phyloP scores from a whole-genome alignment of 2,329 filamentous ascomycete genomes.

The Alternaria brassicicola region DNA sequence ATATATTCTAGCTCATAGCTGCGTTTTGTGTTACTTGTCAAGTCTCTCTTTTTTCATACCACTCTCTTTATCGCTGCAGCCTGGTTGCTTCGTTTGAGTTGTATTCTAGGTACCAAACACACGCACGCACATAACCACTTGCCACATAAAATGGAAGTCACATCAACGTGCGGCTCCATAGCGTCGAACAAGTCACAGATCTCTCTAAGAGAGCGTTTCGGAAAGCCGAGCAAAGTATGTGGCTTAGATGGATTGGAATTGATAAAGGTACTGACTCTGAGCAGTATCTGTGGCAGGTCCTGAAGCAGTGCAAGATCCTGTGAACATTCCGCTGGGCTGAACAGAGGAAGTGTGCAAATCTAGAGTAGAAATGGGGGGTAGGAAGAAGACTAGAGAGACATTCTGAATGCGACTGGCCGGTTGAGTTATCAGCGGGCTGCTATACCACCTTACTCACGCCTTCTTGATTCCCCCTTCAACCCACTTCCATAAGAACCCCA shows the following conservation, averaged over 20 bases:
- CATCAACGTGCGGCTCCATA: background rate
- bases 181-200: background rate
- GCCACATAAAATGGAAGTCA: background rate
- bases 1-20: background rate
- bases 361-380: background rate
- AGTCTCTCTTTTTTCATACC: background rate
- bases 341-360: background rate
- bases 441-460: background rate
- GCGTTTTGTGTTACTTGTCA: background rate
- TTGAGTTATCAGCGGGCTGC: background rate
- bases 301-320: slow-evolving; percentile 4
- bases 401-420: background rate
- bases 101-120: background rate
- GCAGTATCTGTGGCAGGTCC: slow-evolving; percentile 6
- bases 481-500: slow-evolving; percentile 29
- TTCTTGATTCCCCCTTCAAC: background rate
- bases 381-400: background rate
- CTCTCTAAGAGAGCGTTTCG: background rate
- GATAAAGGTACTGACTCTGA: background rate
- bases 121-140: background rate
- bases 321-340: background rate
- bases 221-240: slow-evolving; percentile 4
- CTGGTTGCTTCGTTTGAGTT: background rate
- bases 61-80: background rate
- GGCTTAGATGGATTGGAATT: background rate